Conservation (phyloP, 768 basidiomycete species). For the Ramaria sp. region DNA sequence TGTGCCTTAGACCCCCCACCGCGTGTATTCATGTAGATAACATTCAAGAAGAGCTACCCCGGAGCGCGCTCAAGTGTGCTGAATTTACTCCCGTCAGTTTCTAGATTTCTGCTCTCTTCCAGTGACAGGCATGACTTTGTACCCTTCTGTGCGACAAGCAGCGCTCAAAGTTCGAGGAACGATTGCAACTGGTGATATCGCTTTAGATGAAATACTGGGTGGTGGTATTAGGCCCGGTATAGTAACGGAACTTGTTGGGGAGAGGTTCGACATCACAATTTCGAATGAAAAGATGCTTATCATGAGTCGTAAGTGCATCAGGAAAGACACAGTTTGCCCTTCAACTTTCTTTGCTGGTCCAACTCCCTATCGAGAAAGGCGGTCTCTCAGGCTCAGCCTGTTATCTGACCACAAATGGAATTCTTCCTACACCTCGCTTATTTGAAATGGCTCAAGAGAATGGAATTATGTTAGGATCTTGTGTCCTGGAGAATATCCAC, state of each 20-base stretch:
- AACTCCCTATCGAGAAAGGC: conserved; percentile 46
- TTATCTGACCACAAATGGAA: conserved; percentile 66
- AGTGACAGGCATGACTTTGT: conserved; percentile 64
- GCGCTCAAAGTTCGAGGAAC: not conserved
- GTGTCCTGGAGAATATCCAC: conserved; percentile 46
- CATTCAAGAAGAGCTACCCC: conserved; percentile 98
- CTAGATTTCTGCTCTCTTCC: conserved; percentile 99
- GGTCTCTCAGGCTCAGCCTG: conserved; percentile 60
- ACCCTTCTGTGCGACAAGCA: conserved; percentile 11
- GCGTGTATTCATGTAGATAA: conserved; percentile 94
- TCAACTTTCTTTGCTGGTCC: conserved; percentile 70
- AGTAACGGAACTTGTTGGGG: conserved; percentile 82
- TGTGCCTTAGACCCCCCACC: conserved; percentile 99
- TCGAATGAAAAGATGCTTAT: conserved; percentile 6
- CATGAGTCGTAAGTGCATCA: no score
- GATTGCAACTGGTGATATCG: conserved; percentile 62
- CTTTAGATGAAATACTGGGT: conserved; percentile 58
- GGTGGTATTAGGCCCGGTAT: conserved; percentile 73
- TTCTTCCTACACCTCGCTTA: conserved; percentile 56
- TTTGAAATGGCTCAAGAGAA: conserved; percentile 50
- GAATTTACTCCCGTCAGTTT: no score
- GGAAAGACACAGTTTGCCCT: conserved; percentile 92
- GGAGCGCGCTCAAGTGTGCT: conserved; percentile 90
- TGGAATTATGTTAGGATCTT: conserved; percentile 31
- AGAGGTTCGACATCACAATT: conserved; percentile 44